Evolutionary conservation across 805 yeast genomes (phyloP).

Genomic region (Schwanniomyces vanrijiae): DNA sequence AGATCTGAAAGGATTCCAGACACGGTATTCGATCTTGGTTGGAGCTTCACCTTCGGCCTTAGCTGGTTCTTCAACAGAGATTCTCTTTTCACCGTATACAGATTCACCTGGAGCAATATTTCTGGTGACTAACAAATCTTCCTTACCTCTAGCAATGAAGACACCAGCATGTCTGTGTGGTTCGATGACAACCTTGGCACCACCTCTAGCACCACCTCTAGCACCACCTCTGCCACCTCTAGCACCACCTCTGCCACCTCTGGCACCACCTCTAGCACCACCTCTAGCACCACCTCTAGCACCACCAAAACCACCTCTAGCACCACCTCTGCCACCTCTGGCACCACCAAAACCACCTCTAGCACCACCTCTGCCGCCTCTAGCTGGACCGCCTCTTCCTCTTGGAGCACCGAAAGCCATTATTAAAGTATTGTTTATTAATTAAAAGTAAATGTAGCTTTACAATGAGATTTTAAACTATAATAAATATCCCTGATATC

Average conservation of each 20-base stretch:
- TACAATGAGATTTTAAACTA: constrained; percentile 1
- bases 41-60: constrained; percentile 84
- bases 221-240: constrained; percentile 60
- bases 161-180: constrained; percentile 99
- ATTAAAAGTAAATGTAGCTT: neutral
- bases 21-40: constrained; percentile 97
- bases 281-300: constrained; percentile 52
- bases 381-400: constrained; percentile 51
- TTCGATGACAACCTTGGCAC: constrained; percentile 95
- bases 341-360: constrained; percentile 50
- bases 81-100: constrained; percentile 97
- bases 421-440: constrained; percentile 13
- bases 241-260: constrained; percentile 36
- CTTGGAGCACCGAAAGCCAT: constrained; percentile 80
- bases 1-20: constrained; percentile 99
- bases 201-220: constrained; percentile 81
- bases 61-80: constrained; percentile 89
- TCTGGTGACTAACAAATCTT: constrained; percentile 95
- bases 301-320: constrained; percentile 50
- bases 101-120: constrained; percentile 98
- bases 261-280: constrained; percentile 31
- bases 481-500: constrained; percentile 4
- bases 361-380: constrained; percentile 53
- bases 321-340: constrained; percentile 46
- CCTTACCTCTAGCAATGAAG: constrained; percentile 99